phyloP scores from a whole-genome alignment of 2,329 filamentous ascomycete species.

The Apiospora sp. region DNA sequence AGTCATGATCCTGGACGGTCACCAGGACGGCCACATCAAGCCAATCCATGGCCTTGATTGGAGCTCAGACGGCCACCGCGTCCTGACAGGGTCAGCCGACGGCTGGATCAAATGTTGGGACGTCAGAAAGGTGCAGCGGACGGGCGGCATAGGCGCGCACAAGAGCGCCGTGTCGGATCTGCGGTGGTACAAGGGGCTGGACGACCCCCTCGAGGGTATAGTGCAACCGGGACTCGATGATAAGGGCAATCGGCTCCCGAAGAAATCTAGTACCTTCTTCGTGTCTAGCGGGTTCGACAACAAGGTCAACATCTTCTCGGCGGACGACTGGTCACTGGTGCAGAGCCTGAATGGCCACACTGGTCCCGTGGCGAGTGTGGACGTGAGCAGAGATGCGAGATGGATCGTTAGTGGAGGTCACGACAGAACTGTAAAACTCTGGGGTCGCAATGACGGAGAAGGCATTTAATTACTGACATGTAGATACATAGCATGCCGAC shows the following conservation, averaged over 20 bases:
- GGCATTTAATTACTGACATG: conserved; percentile 46
- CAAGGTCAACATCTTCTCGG: conserved; percentile 94
- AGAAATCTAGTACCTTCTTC: conserved; percentile 91
- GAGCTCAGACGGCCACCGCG: conserved; percentile 88
- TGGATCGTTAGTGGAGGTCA: conserved; percentile 97
- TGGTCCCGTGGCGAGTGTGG: conserved; percentile 88
- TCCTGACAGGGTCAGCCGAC: conserved; percentile 91
- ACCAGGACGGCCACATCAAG: conserved; percentile 81
- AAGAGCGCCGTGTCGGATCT: conserved; percentile 91
- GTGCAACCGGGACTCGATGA: conserved; percentile 65
- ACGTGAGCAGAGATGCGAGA: conserved; percentile 83
- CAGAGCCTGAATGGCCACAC: conserved; percentile 91
- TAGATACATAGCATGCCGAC: background rate
- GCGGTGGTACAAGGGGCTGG: conserved; percentile 89
- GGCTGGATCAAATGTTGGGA: conserved; percentile 99
- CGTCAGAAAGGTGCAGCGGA: conserved; percentile 84
- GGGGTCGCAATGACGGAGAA: conserved; percentile 83
- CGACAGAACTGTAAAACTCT: conserved; percentile 94
- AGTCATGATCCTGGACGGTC: conserved; percentile 93
- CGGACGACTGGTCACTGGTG: conserved; percentile 92
- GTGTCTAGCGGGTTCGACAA: conserved; percentile 92
- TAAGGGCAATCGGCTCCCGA: conserved; percentile 73
- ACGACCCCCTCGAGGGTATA: conserved; percentile 72
- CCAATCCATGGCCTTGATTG: conserved; percentile 95
- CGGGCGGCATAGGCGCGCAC: conserved; percentile 89